Conservation (phyloP, 148 eudicot genomes). For the Cornus suecica region DNA sequence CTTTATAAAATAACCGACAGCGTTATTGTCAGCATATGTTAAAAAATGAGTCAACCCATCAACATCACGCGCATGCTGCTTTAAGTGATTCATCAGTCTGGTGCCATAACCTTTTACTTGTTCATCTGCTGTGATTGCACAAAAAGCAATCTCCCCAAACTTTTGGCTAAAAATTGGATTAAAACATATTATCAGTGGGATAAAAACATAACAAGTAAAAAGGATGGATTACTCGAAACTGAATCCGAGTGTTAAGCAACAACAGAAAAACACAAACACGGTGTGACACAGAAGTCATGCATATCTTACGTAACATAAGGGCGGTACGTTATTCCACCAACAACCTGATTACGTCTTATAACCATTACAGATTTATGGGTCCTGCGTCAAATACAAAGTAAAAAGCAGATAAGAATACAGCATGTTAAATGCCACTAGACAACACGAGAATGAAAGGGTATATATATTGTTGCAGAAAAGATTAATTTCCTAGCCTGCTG, state of each 20-base stretch:
- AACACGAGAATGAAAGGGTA: not conserved
- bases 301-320: constrained; percentile 69
- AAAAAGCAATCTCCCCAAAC: constrained; percentile 98
- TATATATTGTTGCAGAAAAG: constrained; percentile 4
- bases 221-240: not conserved
- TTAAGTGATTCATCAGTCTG: constrained; percentile 94
- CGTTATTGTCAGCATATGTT: constrained; percentile 98
- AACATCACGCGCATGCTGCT: constrained; percentile 92
- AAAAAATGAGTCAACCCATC: constrained; percentile 97
- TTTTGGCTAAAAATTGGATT: constrained; percentile 69
- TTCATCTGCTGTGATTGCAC: constrained; percentile 94
- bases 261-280: not conserved
- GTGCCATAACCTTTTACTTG: constrained; percentile 99
- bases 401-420: not conserved
- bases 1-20: constrained; percentile 95
- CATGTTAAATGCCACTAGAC: not conserved
- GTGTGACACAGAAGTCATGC: not conserved
- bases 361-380: constrained; percentile 96
- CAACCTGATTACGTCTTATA: constrained; percentile 62
- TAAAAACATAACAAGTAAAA: no score
- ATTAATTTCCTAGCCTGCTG: not conserved
- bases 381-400: constrained; percentile 42
- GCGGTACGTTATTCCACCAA: constrained; percentile 97
- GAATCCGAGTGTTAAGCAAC: not conserved
- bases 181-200: no score